phyloP scores from a whole-genome alignment of 2,329 filamentous ascomycete genomes.

The Lasiodiplodia gonubiensis region DNA sequence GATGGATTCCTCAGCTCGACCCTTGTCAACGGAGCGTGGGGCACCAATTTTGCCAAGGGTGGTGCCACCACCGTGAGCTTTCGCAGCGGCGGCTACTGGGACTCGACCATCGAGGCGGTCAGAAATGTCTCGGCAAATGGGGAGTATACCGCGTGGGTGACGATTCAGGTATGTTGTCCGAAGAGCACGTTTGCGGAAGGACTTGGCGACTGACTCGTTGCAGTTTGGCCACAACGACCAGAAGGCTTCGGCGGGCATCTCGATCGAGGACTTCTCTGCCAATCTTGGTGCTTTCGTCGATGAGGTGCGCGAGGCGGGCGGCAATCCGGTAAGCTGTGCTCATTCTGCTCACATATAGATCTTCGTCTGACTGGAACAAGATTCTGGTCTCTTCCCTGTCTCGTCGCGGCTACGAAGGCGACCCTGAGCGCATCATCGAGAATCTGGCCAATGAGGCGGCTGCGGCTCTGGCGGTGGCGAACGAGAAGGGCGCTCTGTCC shows the following conservation, averaged over 20 bases:
- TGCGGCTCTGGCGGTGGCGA: slow-evolving; percentile 12
- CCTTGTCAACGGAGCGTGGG: slow-evolving; percentile 55
- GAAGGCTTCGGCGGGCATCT: slow-evolving; percentile 56
- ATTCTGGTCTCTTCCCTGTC: slow-evolving; percentile 22
- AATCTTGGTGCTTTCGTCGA: slow-evolving; percentile 55
- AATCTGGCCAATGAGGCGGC: slow-evolving; percentile 17
- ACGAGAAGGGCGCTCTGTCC: background rate
- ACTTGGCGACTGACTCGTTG: background rate
- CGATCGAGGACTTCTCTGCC: slow-evolving; percentile 54
- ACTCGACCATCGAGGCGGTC: slow-evolving; percentile 52
- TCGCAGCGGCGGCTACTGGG: slow-evolving; percentile 59
- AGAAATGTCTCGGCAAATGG: slow-evolving; percentile 41
- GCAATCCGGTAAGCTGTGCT: slow-evolving; percentile 34
- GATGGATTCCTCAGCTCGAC: slow-evolving; percentile 60
- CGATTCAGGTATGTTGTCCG: slow-evolving; percentile 49
- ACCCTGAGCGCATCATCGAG: background rate
- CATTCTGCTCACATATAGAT: background rate
- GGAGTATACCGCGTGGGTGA: slow-evolving; percentile 56
- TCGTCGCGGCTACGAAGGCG: background rate
- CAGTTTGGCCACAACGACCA: slow-evolving; percentile 70
- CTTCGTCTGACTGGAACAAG: background rate
- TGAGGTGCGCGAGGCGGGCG: slow-evolving; percentile 42
- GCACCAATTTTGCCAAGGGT: slow-evolving; percentile 59
- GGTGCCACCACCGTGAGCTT: slow-evolving; percentile 62
- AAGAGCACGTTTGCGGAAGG: background rate